Conservation (phyloP, 768 basidiomycete species). For the Kwoniella sp. region DNA sequence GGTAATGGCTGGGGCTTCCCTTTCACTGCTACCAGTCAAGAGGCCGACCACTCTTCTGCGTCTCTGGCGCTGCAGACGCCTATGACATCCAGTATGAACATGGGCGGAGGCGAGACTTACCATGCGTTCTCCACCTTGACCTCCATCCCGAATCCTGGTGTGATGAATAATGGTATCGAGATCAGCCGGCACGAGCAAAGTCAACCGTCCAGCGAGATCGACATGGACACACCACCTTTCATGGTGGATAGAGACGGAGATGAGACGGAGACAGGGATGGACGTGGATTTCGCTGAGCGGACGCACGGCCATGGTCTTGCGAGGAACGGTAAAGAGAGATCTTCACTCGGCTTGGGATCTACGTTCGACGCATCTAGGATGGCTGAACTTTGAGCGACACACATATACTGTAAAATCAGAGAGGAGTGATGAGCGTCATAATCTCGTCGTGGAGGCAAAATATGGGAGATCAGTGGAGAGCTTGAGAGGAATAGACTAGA, state of each 20-base stretch:
- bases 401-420: too few relatives aligned
- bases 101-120: not conserved
- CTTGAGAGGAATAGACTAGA: too few relatives aligned
- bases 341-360: not conserved
- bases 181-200: not conserved
- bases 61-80: not conserved
- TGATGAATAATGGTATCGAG: not conserved
- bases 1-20: not conserved
- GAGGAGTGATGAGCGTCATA: too few relatives aligned
- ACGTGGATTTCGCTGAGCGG: not conserved
- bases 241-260: not conserved
- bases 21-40: not conserved
- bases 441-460: too few relatives aligned
- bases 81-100: not conserved
- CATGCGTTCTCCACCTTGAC: not conserved
- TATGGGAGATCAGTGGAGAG: too few relatives aligned
- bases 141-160: not conserved
- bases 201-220: slow-evolving; percentile 10
- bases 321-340: not conserved
- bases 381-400: not conserved
- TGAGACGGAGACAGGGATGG: not conserved
- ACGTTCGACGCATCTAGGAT: not conserved
- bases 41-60: not conserved
- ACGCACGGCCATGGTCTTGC: not conserved
- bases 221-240: slow-evolving; percentile 9